A percentile compares a stretch with the other conserved stretches of the same genome.
Conservation (phyloP, 257 asterid genomes). For the Nicotiana noctiflora region DNA sequence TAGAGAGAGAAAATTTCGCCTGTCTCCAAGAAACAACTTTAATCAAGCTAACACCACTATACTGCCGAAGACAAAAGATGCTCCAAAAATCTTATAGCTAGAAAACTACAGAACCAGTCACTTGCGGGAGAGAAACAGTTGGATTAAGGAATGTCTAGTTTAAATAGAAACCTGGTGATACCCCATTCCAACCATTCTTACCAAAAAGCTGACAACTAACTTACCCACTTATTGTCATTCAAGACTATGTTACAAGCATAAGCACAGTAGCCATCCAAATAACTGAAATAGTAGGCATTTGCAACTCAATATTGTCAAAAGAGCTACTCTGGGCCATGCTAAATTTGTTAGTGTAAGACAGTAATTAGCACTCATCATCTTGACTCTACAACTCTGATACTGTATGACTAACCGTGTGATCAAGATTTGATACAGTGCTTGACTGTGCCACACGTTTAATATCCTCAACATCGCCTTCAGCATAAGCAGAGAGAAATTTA, state of each 20-base stretch:
- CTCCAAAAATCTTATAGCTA: background rate
- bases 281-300: background rate
- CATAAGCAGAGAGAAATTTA: slow-evolving; percentile 73
- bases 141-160: background rate
- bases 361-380: background rate
- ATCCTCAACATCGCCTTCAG: slow-evolving; percentile 84
- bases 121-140: background rate
- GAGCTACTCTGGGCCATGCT: background rate
- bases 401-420: slow-evolving; percentile 51
- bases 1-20: too few species aligned
- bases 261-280: background rate
- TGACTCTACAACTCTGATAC: slow-evolving; percentile 8
- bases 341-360: background rate
- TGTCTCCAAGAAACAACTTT: too few species aligned
- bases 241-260: background rate
- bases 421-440: slow-evolving; percentile 71
- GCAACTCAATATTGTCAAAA: background rate
- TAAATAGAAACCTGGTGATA: background rate
- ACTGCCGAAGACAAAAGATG: too few species aligned
- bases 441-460: slow-evolving; percentile 86
- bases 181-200: background rate
- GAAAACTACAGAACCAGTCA: background rate
- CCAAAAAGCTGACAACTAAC: background rate
- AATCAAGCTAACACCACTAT: too few species aligned
- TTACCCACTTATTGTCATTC: background rate